These are phyloP conservation scores for Chloropicon primus DNA, from an alignment of 139 green algal species.

Conservation along the genomic window DNA sequence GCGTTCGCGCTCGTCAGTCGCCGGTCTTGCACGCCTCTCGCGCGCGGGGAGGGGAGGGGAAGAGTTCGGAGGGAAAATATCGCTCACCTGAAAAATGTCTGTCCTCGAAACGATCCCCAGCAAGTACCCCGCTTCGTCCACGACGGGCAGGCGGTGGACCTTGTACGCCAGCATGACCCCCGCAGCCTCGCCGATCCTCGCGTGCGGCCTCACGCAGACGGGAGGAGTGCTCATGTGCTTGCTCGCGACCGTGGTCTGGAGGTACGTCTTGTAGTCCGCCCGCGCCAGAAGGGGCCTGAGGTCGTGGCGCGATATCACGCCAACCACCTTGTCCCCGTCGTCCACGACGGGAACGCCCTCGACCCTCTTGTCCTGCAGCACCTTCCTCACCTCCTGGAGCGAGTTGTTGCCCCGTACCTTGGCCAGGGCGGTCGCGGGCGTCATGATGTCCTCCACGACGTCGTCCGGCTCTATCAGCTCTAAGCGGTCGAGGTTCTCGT, in stretches of 20 bases:
- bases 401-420: not conserved
- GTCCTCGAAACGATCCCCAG: not conserved
- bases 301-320: not conserved
- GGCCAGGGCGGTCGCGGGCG: not conserved
- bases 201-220: not conserved
- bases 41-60: too few species aligned
- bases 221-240: not conserved
- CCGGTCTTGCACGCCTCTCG: too few species aligned
- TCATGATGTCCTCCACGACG: not conserved
- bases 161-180: not conserved
- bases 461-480: not conserved
- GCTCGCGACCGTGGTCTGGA: not conserved
- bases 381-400: not conserved
- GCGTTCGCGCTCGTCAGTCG: too few species aligned
- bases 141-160: not conserved
- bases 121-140: not conserved
- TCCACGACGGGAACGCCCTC: not conserved
- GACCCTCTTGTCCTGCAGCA: not conserved
- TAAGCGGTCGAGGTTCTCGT: not conserved
- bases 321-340: not conserved
- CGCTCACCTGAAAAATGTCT: not conserved
- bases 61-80: too few species aligned
- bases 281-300: not conserved
- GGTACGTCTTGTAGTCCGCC: not conserved
- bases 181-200: not conserved